Base-by-base conservation (phyloP, 257 asterid genomes). In the Capsicum chinense region DNA sequence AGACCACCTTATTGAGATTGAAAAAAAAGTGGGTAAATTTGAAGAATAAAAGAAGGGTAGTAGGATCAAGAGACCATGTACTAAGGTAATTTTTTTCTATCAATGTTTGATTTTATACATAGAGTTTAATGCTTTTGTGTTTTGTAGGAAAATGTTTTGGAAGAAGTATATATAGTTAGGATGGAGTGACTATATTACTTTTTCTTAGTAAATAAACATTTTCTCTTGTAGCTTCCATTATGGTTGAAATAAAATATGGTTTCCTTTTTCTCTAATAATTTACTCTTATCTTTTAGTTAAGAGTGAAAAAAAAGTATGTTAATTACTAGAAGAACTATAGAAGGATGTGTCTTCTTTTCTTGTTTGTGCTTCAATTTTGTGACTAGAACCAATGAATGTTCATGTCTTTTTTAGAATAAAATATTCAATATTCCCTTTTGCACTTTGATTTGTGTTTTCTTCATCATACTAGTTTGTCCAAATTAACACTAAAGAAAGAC, bases 1-100 rank as follows among this genome's bases (percentile, higher is more conserved):
- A 56, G 92, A 67, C 88, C 87, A 21, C 90, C 87, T 2, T 87
- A 88, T 78, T 91, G 83, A 90, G 14, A 37, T 3, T 7, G 50
- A 42, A 15, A 82, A 44, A 59, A 26, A 56, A 66, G 17, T 5
- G 79, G 76, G 70, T 26, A 56, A 47, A 79, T 9, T 84, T 79
- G 63, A 48, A 83, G 78, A 52, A 48, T 60, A 48, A 59, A 59
- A 67, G 58, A 74, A 81, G 33, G 81, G 19, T 37, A 52, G 19
- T 37, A 52, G 56, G 56, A 52, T 52, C 56, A 52, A 52, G 56
- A 52, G 47, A 79, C 8, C 66, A 56, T 69, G 54, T n/a, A 80
- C 47, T 71, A 80, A 81, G 84, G 78, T 81, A 81, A 63, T 26
- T 26, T 26, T 16, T 60, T 62, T 33, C 62, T 44, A 81, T 15